Base-by-base conservation (phyloP, 306 rosid species). In the Dicorynia guianensis region DNA sequence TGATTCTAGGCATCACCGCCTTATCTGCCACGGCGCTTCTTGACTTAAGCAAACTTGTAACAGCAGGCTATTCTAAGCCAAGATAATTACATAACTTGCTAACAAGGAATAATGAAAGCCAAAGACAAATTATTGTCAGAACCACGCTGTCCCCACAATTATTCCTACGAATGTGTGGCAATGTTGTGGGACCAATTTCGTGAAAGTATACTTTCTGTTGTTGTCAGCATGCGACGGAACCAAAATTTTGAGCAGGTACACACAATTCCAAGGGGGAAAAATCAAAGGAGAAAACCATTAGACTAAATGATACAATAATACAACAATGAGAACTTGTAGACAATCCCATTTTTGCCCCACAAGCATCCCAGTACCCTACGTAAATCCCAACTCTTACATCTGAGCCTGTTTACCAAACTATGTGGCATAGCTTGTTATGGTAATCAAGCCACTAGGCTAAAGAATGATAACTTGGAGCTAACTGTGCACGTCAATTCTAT, bases 401-500 rank as follows among this genome's bases (percentile, higher is more conserved):
- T 63, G 54, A 75, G 72, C 77, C 68, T 82, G 83, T 76, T 39
- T 58, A 75, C 68, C 75, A 25, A 25, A 25, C 30, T 25, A 2
- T 25, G 2, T n/a, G n/a, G n/a, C 79, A 74, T 72, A 74, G 46
- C 84, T 78, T 74, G 68, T 33, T 49, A 76, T 59, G 30, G 30
- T 25, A 25, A 25, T 53, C 85, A 81, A 67, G 77, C 72, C 61
- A 48, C 62, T 42, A 72, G 67, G 82, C 47, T 56, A 71, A 91
- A 87, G 87, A 87, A 84, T 89, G 85, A 79, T 25, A 25, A 25
- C 71, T 35, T 73, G 67, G 74, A 36, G 82, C 78, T 83, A 80
- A 35, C 87, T 90, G 81, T 88, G 89, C 97, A 90, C 55, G 82
- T 63, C 79, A 85, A 80, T 67, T 80, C 80, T 79, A 82, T 35